Conservation (phyloP, 2,329 filamentous ascomycete species). For the Zalaria obscura region DNA sequence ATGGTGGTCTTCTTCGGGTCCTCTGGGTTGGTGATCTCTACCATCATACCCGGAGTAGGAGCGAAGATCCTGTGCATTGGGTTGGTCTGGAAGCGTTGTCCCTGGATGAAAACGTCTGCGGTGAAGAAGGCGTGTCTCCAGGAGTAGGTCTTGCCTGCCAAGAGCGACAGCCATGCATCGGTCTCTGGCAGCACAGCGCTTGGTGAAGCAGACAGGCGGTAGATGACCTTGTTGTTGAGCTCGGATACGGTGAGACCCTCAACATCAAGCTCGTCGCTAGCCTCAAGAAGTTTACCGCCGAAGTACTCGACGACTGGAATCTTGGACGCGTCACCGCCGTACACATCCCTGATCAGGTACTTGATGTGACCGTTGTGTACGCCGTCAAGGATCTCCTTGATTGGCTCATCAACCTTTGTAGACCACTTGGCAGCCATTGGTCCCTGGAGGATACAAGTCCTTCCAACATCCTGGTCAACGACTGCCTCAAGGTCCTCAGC, state of each 20-base stretch:
- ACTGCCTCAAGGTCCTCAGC: slow-evolving; percentile 95
- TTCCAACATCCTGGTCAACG: slow-evolving; percentile 86
- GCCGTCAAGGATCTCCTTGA: slow-evolving; percentile 85
- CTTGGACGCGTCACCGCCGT: slow-evolving; percentile 54
- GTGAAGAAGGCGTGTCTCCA: slow-evolving; percentile 94
- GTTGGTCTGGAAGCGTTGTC: slow-evolving; percentile 94
- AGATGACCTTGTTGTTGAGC: slow-evolving; percentile 66
- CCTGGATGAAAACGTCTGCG: slow-evolving; percentile 86
- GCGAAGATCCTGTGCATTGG: slow-evolving; percentile 85
- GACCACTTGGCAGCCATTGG: slow-evolving; percentile 87
- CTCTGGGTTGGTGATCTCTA: slow-evolving; percentile 74
- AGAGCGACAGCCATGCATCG: slow-evolving; percentile 74
- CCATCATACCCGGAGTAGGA: slow-evolving; percentile 70
- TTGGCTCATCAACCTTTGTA: slow-evolving; percentile 77
- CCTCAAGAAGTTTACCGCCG: slow-evolving; percentile 68
- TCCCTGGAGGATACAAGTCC: slow-evolving; percentile 92
- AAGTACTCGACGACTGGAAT: slow-evolving; percentile 92
- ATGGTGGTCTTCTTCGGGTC: slow-evolving; percentile 75
- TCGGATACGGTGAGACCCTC: slow-evolving; percentile 78
- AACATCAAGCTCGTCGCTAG: slow-evolving; percentile 58
- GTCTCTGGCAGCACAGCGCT: slow-evolving; percentile 60
- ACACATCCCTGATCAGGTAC: slow-evolving; percentile 64
- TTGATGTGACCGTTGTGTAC: slow-evolving; percentile 83
- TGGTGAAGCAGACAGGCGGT: slow-evolving; percentile 65
- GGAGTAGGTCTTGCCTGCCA: slow-evolving; percentile 73